These are phyloP conservation scores for Eutrema yunnanense DNA, from an alignment of 345 rosid genomes.

Conservation along the genomic window DNA sequence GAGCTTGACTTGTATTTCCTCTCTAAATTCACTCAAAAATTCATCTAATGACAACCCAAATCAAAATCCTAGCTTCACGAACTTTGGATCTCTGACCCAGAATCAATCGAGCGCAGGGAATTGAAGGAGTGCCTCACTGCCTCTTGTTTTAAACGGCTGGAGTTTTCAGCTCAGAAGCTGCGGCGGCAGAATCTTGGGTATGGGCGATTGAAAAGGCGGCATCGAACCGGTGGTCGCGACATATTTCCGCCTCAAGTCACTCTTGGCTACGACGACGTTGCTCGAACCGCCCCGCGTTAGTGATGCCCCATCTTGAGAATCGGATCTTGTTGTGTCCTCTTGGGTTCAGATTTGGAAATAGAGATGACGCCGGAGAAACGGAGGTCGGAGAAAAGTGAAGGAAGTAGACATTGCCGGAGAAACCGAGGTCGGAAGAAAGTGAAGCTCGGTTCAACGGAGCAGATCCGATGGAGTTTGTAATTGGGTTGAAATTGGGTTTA, in stretches of 20 bases:
- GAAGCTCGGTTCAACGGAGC: neutral
- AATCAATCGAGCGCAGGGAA: conserved; percentile 66
- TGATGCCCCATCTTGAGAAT: conserved; percentile 79
- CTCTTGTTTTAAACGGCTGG: conserved; percentile 47
- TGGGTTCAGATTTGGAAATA: conserved; percentile 21
- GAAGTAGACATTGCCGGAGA: conserved; percentile 47
- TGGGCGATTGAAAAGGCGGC: conserved; percentile 45
- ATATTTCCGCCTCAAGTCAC: conserved; percentile 66
- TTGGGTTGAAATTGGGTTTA: too few relatives aligned
- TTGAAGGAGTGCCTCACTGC: conserved; percentile 47
- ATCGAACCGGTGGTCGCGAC: conserved; percentile 61
- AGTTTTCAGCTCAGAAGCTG: conserved; percentile 22
- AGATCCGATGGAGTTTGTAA: too few relatives aligned
- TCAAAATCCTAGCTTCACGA: too few relatives aligned
- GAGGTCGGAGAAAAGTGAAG: conserved; percentile 35
- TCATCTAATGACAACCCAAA: too few relatives aligned
- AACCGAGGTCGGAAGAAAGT: neutral
- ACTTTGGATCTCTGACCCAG: conserved; percentile 74
- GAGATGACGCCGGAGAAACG: conserved; percentile 45
- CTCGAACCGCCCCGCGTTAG: conserved; percentile 59
- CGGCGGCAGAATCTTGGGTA: conserved; percentile 17
- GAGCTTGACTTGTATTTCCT: too few relatives aligned
- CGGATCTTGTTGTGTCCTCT: conserved; percentile 44
- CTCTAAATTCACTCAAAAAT: too few relatives aligned
- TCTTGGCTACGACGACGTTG: conserved; percentile 51